phyloP scores from a whole-genome alignment of 1,284 basidiomycete genomes.

The Microbotryum saponariae region DNA sequence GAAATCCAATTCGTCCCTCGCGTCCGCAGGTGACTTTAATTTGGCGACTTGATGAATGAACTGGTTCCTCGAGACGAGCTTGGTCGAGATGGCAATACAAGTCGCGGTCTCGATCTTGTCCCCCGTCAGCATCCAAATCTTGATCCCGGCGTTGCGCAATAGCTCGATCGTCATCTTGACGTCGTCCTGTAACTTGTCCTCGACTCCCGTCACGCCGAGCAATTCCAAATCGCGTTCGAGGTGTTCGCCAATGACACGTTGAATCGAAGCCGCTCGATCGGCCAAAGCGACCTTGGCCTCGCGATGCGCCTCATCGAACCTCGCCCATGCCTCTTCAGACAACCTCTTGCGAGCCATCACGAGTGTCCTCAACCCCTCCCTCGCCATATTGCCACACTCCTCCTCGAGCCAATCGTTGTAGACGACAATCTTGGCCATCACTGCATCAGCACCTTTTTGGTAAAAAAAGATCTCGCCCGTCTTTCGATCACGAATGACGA shows the following conservation, averaged over 20 bases:
- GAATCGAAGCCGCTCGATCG: conserved; percentile 72
- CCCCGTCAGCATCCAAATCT: conserved; percentile 99
- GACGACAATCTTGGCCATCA: conserved; percentile 90
- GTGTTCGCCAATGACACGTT: conserved; percentile 60
- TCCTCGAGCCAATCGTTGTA: conserved; percentile 99
- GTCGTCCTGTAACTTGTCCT: conserved; percentile 96
- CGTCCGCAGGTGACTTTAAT: conserved; percentile 74
- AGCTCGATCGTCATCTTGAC: conserved; percentile 90
- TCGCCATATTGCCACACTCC: conserved; percentile 96
- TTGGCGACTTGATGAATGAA: conserved; percentile 97
- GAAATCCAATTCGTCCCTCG: conserved; percentile 86
- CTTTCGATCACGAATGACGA: conserved; percentile 72
- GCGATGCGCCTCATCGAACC: conserved; percentile 69
- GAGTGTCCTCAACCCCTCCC: conserved; percentile 88
- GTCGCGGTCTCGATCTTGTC: conserved; percentile 99
- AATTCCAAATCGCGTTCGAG: conserved; percentile 87
- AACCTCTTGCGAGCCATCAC: conserved; percentile 81
- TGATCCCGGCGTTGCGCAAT: conserved; percentile 90
- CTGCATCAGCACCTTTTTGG: conserved; percentile 95
- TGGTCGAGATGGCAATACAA: conserved; percentile 95
- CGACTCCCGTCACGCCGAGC: conserved; percentile 89
- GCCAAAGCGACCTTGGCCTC: conserved; percentile 69
- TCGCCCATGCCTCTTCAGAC: conserved; percentile 58
- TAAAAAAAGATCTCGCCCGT: conserved; percentile 78
- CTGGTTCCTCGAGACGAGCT: conserved; percentile 89